A percentile compares a stretch with the other conserved stretches of the same genome.
phyloP scores from a whole-genome alignment of 208 protist genomes.

The Phytomonas sp. region DNA sequence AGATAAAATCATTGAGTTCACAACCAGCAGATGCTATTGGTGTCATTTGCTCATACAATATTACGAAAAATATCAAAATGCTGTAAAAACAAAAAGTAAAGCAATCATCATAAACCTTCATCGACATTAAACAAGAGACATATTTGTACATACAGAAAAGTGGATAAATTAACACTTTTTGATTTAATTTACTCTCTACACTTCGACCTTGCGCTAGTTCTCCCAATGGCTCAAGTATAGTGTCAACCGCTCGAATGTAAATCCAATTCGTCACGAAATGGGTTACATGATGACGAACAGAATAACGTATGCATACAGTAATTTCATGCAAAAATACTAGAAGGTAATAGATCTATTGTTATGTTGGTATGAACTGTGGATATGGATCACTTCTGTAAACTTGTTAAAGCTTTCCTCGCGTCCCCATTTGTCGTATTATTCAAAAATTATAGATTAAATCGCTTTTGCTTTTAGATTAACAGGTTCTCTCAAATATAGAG shows the following conservation, averaged over 20 bases:
- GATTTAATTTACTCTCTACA: not conserved
- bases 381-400: not conserved
- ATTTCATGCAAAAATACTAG: not conserved
- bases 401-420: not conserved
- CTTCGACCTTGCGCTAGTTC: not conserved
- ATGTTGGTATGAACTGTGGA: not conserved
- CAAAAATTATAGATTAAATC: not conserved
- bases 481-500: not conserved
- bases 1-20: not conserved
- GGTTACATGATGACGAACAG: not conserved
- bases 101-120: conserved; percentile 1
- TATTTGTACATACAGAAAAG: not conserved
- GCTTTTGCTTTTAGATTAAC: not conserved
- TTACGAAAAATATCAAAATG: conserved; percentile 4
- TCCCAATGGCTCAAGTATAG: not conserved
- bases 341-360: not conserved
- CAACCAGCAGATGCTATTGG: not conserved
- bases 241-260: not conserved
- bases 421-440: not conserved
- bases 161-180: not conserved
- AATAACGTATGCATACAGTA: not conserved
- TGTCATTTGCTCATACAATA: not conserved
- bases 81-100: not conserved
- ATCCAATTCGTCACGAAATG: not conserved
- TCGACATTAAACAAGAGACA: not conserved